Evolutionary conservation across 2,329 filamentous ascomycete species (phyloP).

Genomic region (Davidsoniella eucalypti): DNA sequence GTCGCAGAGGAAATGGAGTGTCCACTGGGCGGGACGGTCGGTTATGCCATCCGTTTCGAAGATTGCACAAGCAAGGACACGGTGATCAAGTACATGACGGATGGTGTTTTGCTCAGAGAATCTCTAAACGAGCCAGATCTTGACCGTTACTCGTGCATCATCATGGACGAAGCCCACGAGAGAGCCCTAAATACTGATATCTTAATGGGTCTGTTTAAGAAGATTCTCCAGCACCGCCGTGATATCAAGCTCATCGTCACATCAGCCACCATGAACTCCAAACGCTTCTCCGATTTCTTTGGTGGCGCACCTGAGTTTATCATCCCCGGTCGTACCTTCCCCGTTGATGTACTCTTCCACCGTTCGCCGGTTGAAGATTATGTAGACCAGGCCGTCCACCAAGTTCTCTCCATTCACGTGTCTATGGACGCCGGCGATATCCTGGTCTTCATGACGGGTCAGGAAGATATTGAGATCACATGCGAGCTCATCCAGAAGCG

Average conservation of each 20-base stretch:
- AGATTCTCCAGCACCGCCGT: slow-evolving; percentile 73
- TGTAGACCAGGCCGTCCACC: slow-evolving; percentile 90
- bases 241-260: slow-evolving; percentile 96
- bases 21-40: slow-evolving; percentile 69
- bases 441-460: slow-evolving; percentile 96
- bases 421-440: slow-evolving; percentile 90
- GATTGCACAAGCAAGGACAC: slow-evolving; percentile 95
- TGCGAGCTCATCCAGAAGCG: slow-evolving; percentile 85
- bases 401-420: slow-evolving; percentile 88
- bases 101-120: slow-evolving; percentile 84
- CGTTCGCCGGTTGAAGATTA: slow-evolving; percentile 94
- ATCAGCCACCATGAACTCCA: slow-evolving; percentile 96
- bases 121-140: slow-evolving; percentile 84
- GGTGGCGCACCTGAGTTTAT: slow-evolving; percentile 91
- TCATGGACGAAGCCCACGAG: slow-evolving; percentile 99
- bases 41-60: slow-evolving; percentile 95
- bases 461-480: slow-evolving; percentile 95
- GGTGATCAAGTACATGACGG: slow-evolving; percentile 97
- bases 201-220: slow-evolving; percentile 93
- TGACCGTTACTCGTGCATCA: slow-evolving; percentile 93
- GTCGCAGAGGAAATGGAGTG: slow-evolving; percentile 98
- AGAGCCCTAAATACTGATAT: slow-evolving; percentile 93
- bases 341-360: slow-evolving; percentile 91
- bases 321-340: slow-evolving; percentile 91
- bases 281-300: slow-evolving; percentile 90